These are phyloP conservation scores for Earliella scabrosa DNA, from an alignment of 1,284 basidiomycete species.

Conservation along the genomic window DNA sequence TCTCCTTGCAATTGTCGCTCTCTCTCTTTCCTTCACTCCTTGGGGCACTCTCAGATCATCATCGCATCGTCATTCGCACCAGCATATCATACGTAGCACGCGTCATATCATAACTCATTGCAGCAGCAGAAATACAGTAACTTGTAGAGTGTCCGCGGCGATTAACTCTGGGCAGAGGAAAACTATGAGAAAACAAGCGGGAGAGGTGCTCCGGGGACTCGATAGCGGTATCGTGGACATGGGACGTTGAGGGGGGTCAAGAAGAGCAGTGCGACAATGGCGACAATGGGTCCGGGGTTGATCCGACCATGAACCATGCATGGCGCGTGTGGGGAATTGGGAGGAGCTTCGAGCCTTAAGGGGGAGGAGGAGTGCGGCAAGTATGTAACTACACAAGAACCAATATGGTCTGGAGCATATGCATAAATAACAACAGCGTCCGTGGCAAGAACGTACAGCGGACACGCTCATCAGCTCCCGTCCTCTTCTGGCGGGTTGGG, in stretches of 20 bases:
- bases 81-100: slow-evolving; percentile 10
- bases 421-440: slow-evolving; percentile 19
- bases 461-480: slow-evolving; percentile 12
- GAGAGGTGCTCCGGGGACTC: slow-evolving; percentile 19
- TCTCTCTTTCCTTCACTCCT: background rate
- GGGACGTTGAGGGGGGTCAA: too few species aligned
- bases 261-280: slow-evolving; percentile 21
- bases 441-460: background rate
- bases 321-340: slow-evolving; percentile 4
- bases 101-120: slow-evolving; percentile 25
- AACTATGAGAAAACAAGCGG: slow-evolving; percentile 24
- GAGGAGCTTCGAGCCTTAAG: background rate
- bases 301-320: too few species aligned
- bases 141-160: slow-evolving; percentile 29
- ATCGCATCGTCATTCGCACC: background rate
- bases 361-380: background rate
- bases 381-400: slow-evolving; percentile 17
- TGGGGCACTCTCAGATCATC: background rate
- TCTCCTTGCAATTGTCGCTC: background rate
- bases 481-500: slow-evolving; percentile 42
- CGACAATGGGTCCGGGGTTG: background rate
- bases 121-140: slow-evolving; percentile 35
- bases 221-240: slow-evolving; percentile 22
- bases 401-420: slow-evolving; percentile 21
- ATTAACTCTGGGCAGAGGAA: slow-evolving; percentile 15